Evolutionary conservation across 1,284 basidiomycete genomes (phyloP), one percentile per base, ranked within the genome.

Genomic region (Naganishia sp.): DNA sequence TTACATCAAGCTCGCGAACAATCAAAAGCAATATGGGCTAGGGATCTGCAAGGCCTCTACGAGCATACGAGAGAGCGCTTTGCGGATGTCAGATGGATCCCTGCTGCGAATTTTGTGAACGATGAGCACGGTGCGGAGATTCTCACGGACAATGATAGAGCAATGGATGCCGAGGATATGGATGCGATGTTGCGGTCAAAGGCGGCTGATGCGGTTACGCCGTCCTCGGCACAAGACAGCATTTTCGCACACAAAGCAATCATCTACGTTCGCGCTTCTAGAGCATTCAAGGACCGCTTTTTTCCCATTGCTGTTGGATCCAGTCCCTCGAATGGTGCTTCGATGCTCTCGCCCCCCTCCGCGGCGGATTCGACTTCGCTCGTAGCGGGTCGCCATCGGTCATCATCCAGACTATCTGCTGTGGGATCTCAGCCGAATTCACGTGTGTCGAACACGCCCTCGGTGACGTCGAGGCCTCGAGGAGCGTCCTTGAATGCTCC

Each of bases 201-300:
- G 33, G 3, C 50, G 42, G 6, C 33, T 4, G 9, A 31, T 6
- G 48, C 42, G 33, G 36, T 49, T 4, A 21, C 23, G 2, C 15
- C 45, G 3, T 6, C 28, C 6, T 9, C n/a, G 16, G 86, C 88
- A 57, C 86, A 88, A 68, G 85, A 70, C 18, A 63, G 70, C 11
- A 72, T 94, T 18, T 92, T 89, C 86, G 92, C 90, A 1, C 92
- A 95, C 79, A 94, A 95, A 84, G 91, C 92, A 45, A 88, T 98
- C 72, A 88, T 98, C 0, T 97, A 97, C 71, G 92, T 93, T 53
- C 87, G 94, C 69, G 94, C 94, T 25, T 90, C 92, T 4, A 80
- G 77, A 68, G 87, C 85, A 54, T 92, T 93, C 81, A 89, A 94
- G 79, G 86, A 85, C 39, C 84, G 89, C 43, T 94, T 92, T 74